These are phyloP conservation scores for Populus tomentosa DNA, from an alignment of 441 rosid genomes.

Conservation along the genomic window DNA sequence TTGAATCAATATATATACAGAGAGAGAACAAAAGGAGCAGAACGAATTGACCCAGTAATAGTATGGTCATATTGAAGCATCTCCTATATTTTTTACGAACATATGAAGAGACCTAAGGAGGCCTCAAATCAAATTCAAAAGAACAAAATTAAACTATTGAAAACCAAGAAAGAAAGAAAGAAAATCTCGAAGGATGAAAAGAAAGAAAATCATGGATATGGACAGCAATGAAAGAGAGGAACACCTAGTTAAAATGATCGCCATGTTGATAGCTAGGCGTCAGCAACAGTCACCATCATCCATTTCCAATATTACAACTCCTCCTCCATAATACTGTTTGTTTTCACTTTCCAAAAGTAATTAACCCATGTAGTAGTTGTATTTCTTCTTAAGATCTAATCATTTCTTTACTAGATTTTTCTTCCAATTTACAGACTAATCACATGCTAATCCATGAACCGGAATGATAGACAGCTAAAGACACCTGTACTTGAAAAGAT, in stretches of 20 bases:
- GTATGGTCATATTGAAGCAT: background rate
- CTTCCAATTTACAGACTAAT: constrained; percentile 30
- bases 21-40: constrained; percentile 20
- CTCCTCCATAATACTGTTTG: background rate
- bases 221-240: constrained; percentile 11
- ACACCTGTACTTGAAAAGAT: constrained; percentile 38
- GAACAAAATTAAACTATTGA: constrained; percentile 1
- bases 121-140: constrained; percentile 11
- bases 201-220: background rate
- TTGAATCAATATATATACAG: constrained; percentile 4
- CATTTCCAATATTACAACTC: background rate
- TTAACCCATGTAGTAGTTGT: background rate
- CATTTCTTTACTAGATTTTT: constrained; percentile 10
- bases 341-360: background rate
- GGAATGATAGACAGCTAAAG: constrained; percentile 30
- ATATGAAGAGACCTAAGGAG: constrained; percentile 10
- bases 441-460: constrained; percentile 41
- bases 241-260: constrained; percentile 23
- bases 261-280: constrained; percentile 23
- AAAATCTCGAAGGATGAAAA: background rate
- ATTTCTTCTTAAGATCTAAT: constrained; percentile 10
- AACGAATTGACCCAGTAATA: constrained; percentile 17
- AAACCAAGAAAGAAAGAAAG: background rate
- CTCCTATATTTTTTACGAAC: background rate
- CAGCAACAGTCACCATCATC: background rate